Conservation (phyloP, 192 early-diverging fungal genomes). For the Umbelopsis sp. region DNA sequence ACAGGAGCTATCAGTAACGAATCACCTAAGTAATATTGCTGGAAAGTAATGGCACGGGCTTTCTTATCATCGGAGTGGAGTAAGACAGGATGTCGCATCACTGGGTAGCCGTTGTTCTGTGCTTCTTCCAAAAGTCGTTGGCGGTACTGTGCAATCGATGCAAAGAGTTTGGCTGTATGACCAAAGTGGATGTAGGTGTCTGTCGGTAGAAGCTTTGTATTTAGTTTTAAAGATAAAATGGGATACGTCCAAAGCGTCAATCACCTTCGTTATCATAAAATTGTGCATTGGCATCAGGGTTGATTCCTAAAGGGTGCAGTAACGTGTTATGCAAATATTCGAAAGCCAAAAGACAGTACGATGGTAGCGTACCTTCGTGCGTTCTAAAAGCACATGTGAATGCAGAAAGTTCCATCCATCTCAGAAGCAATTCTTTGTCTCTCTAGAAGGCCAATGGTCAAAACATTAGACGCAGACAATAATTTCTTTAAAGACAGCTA, state of each 20-base stretch:
- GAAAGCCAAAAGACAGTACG: background rate
- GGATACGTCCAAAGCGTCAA: background rate
- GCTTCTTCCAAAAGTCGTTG: constrained; percentile 35
- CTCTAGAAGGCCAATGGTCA: background rate
- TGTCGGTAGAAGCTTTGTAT: constrained; percentile 4
- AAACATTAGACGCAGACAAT: background rate
- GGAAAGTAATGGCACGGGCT: constrained; percentile 35
- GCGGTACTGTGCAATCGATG: constrained; percentile 31
- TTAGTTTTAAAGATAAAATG: no score
- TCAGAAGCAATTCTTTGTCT: constrained; percentile 31
- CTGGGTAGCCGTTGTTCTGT: constrained; percentile 34
- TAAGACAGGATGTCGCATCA: constrained; percentile 38
- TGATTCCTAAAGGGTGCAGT: constrained; percentile 4
- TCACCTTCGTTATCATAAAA: constrained; percentile 44
- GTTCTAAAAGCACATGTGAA: constrained; percentile 40
- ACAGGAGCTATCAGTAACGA: constrained; percentile 40
- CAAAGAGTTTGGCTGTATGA: constrained; percentile 32
- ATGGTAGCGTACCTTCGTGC: constrained; percentile 20
- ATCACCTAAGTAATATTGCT: constrained; percentile 43
- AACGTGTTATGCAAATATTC: background rate
- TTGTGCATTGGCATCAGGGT: constrained; percentile 41
- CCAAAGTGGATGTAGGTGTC: constrained; percentile 30
- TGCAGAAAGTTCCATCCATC: constrained; percentile 47
- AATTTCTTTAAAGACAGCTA: background rate
- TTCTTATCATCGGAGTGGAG: constrained; percentile 38